Conservation (phyloP, 2,329 filamentous ascomycete species). For the Leptographium galeiforme region DNA sequence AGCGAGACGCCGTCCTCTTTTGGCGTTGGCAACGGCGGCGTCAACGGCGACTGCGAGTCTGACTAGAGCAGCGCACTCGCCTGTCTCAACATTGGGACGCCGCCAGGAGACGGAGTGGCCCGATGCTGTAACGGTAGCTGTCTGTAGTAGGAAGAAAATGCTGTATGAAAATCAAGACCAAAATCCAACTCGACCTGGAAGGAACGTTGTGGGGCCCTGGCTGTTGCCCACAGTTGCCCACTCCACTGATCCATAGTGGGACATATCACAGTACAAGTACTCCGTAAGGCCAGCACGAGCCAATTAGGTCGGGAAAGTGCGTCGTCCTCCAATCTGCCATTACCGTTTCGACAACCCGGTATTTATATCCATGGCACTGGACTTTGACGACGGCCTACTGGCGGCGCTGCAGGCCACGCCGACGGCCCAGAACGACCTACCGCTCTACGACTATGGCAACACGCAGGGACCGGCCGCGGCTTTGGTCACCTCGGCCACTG, state of each 20-base stretch:
- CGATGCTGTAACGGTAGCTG: too few relatives aligned
- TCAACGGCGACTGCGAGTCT: slow-evolving; percentile 9
- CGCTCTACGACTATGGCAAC: slow-evolving; percentile 31
- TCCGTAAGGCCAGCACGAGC: too few relatives aligned
- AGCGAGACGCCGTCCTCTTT: slow-evolving; percentile 5
- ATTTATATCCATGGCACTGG: not conserved
- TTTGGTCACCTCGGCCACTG: slow-evolving; percentile 32
- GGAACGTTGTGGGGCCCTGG: too few relatives aligned
- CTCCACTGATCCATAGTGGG: too few relatives aligned
- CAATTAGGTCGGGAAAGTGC: not conserved
- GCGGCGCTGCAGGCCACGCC: slow-evolving; percentile 9
- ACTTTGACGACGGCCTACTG: slow-evolving; percentile 14
- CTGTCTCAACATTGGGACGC: too few relatives aligned
- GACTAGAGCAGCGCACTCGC: not conserved
- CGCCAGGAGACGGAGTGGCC: too few relatives aligned
- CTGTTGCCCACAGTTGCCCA: too few relatives aligned
- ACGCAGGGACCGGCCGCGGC: slow-evolving; percentile 11
- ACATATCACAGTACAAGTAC: too few relatives aligned
- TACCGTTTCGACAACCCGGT: not conserved
- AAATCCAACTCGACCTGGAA: too few relatives aligned
- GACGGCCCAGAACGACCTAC: slow-evolving; percentile 25
- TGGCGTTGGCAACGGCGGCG: slow-evolving; percentile 8
- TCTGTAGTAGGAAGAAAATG: too few relatives aligned
- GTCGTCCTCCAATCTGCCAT: not conserved
- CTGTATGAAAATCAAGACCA: too few relatives aligned